Evolutionary conservation across 768 basidiomycete genomes (phyloP).

Genomic region (Termitomyces titanicus): DNA sequence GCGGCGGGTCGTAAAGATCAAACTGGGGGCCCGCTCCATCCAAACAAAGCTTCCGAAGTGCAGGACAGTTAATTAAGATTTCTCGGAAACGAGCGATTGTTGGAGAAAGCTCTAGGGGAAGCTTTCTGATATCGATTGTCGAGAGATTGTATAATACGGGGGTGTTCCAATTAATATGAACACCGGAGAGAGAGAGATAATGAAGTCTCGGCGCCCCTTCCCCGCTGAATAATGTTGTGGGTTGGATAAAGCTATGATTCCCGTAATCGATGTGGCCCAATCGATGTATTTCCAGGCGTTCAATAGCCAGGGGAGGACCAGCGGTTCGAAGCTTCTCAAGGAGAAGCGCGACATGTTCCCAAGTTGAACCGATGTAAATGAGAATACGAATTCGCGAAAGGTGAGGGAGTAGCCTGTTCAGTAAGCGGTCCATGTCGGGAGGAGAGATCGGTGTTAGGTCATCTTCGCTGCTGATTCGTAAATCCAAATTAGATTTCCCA

Average conservation of each 20-base stretch:
- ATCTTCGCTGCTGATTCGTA: conserved; percentile 51
- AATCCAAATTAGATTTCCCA: conserved; percentile 48
- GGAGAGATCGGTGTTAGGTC: conserved; percentile 34
- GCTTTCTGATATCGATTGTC: conserved; percentile 60
- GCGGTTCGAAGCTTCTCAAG: conserved; percentile 44
- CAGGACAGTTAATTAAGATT: conserved; percentile 46
- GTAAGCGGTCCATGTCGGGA: conserved; percentile 41
- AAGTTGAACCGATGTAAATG: conserved; percentile 52
- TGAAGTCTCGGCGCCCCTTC: conserved; percentile 39
- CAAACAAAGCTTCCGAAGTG: conserved; percentile 51
- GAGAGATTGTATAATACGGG: conserved; percentile 51
- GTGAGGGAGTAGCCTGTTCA: conserved; percentile 49
- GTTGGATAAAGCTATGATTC: conserved; percentile 26
- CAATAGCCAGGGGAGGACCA: conserved; percentile 39
- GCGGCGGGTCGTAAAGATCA: conserved; percentile 17
- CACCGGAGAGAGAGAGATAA: conserved; percentile 52
- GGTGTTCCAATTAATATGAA: conserved; percentile 57
- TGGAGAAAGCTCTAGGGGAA: conserved; percentile 52
- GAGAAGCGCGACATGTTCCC: conserved; percentile 49
- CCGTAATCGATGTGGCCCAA: conserved; percentile 43
- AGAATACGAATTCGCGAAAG: conserved; percentile 57
- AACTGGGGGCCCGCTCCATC: conserved; percentile 59
- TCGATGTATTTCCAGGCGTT: conserved; percentile 66
- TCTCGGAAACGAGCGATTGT: conserved; percentile 46
- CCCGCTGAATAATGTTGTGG: conserved; percentile 49